These are phyloP conservation scores for Rhizopus delemar DNA, from an alignment of 371 early-diverging fungal species.

Conservation along the genomic window DNA sequence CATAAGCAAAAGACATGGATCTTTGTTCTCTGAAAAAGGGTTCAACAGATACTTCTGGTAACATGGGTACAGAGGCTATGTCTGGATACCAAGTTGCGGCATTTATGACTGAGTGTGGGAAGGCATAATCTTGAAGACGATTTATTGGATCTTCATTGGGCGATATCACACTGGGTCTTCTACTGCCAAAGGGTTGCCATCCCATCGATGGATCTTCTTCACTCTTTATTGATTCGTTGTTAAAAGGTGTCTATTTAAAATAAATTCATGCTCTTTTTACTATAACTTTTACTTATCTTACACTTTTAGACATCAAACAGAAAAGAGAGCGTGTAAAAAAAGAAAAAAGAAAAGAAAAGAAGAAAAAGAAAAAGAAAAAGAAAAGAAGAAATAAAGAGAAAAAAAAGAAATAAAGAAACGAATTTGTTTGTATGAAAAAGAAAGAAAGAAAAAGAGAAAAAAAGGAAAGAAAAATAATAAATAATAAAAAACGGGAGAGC, in stretches of 20 bases:
- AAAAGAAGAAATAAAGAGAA: background rate
- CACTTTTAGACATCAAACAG: constrained; percentile 6
- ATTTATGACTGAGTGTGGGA: constrained; percentile 42
- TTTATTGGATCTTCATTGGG: constrained; percentile 18
- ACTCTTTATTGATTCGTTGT: constrained; percentile 10
- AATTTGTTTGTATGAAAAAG: background rate
- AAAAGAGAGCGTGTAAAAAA: too few relatives aligned
- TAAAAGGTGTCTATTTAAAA: constrained; percentile 5
- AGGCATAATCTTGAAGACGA: constrained; percentile 37
- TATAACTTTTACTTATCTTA: constrained; percentile 6
- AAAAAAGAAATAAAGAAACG: background rate
- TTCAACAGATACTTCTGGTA: constrained; percentile 40
- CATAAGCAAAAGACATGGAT: constrained; percentile 45
- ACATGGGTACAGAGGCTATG: constrained; percentile 41
- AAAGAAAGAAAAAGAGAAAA: constrained; percentile 7
- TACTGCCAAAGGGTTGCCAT: constrained; percentile 8
- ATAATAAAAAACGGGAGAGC: constrained; percentile 5
- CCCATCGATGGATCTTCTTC: background rate
- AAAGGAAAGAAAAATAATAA: constrained; percentile 14
- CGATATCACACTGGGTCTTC: constrained; percentile 15
- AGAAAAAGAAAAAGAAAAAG: too few relatives aligned
- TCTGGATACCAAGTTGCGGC: constrained; percentile 30
- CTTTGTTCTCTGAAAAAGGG: constrained; percentile 40
- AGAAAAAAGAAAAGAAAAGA: too few relatives aligned
- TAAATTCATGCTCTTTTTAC: background rate